Evolutionary conservation across 2,329 filamentous ascomycete species (phyloP).

Genomic region (Beauveria rudraprayagi): DNA sequence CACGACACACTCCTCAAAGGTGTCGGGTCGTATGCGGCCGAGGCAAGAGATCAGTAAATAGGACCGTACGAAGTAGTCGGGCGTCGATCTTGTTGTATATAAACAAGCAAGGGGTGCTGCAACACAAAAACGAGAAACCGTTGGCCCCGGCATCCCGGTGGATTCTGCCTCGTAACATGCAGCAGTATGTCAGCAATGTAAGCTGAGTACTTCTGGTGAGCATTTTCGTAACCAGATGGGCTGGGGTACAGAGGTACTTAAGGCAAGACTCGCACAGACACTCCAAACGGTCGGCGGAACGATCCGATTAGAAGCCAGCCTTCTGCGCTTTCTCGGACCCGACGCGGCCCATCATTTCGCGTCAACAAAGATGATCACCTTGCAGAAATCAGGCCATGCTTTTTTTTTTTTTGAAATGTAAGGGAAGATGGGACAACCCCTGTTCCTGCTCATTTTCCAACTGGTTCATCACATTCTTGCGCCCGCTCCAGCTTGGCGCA

Average conservation of each 20-base stretch:
- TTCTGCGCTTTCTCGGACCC: not conserved
- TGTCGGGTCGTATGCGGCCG: not conserved
- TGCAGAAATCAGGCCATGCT: not conserved
- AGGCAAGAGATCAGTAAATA: not conserved
- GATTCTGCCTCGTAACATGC: not conserved
- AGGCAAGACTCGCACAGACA: not conserved
- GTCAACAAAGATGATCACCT: not conserved
- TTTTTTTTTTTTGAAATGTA: not conserved
- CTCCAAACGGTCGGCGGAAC: not conserved
- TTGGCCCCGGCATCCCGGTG: not conserved
- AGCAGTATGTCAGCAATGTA: not conserved
- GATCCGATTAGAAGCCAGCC: not conserved
- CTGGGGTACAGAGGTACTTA: no score
- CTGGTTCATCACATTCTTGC: constrained; percentile 1
- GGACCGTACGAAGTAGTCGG: not conserved
- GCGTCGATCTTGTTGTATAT: not conserved
- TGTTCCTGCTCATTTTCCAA: not conserved
- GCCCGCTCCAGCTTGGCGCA: not conserved
- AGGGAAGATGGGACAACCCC: not conserved
- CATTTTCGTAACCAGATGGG: no score
- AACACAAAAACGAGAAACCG: no score
- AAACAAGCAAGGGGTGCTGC: no score
- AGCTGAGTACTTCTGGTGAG: no score
- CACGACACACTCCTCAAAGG: not conserved
- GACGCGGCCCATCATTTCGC: not conserved